Base-by-base conservation (phyloP, 352 stramenopile species). In the Plasmopara muralis region DNA sequence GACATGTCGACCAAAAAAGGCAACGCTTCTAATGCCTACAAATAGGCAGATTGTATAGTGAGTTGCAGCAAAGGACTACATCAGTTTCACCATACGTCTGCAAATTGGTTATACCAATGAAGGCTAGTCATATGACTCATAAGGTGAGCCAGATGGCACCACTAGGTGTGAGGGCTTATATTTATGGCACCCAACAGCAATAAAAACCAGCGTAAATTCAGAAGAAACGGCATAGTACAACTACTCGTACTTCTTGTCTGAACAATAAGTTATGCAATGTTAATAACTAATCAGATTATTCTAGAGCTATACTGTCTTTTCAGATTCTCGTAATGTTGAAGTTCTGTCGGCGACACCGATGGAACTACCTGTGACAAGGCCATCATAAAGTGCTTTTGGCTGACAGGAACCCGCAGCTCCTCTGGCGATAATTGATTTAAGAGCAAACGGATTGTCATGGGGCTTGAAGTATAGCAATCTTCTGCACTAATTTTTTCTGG, bases 301-400 rank as follows among this genome's bases (percentile, higher is more conserved):
- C 66, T 77, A 7, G 75, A 89, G 52, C 75, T 94, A 65, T 91
- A 96, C 70, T 96, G 79, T 42, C 79, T 58, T 43, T 85, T 85
- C 31, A 96, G 70, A 20, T 77, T 80, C 53, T 96, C 87, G 62
- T 95, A 96, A 55, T 95, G 87, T 37, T 64, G 55, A 38, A 95
- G 74, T 63, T 96, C 87, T 7, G 83, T 80, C 2, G 76, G 64
- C 7, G 85, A 94, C 20, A 96, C 87, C 0, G 87, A 96, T 50
- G 87, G 85, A 50, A 85, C 69, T 2, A 95, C 72, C 29, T 78
- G 65, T 25, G 61, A 62, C 15, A 91, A 55, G 13, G 81, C 74
- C 6, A 53, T 57, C 25, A 78, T 43, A 40, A 94, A 90, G 49
- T 94, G 75, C 16, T 64, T 42, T 48, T 69, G 64, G 25, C 53